Base-by-base conservation (phyloP, 805 yeast genomes). In the Sugiyamaella marilandica region DNA sequence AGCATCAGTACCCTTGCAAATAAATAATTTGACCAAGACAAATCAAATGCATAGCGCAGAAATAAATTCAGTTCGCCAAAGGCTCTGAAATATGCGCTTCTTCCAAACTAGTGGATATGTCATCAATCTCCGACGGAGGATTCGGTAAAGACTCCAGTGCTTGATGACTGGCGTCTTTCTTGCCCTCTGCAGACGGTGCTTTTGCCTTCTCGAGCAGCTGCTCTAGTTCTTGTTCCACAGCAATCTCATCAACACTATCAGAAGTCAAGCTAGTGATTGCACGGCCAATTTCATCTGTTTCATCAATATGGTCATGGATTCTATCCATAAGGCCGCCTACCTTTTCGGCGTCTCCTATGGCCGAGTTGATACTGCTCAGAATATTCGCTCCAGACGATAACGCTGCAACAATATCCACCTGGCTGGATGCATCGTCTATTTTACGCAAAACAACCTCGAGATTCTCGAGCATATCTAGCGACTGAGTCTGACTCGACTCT, bases 401-500 rank as follows among this genome's bases (percentile, higher is more conserved):
- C 2, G 76, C 74, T 14, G 62, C 64, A 7, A 74, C 49, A 5
- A 77, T 58, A 18, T 70, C 66, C 32, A 65, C 63, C 57, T 76
- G 76, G 10, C 73, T 73, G 10, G 71, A 59, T 2, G 80, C 74
- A 47, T 69, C 66, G 58, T 78, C 78, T 46, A 78, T 70, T 53
- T 74, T 72, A 51, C 59, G 63, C 49, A 73, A 59, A 1, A 77
- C 66, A 5, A 66, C 58, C 46, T 67, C 70, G 18, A 78, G 62
- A 53, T 75, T 77, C 37, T 63, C 67, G 10, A 66, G 60, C 37
- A 70, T 64, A 4, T 57, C 61, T 26, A 71, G 57, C 16, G 74
- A 65, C 32, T 67, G 64, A 7, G 47, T 53, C 46, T 74, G 59
- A 19, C 72, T 64, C 8, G 62, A 63, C 34, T 72, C 73, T 2